Percentiles rank a stretch among this genome's conserved stretches.
phyloP scores from a whole-genome alignment of 352 stramenopile species.

The Nothophytophthora sp. region DNA sequence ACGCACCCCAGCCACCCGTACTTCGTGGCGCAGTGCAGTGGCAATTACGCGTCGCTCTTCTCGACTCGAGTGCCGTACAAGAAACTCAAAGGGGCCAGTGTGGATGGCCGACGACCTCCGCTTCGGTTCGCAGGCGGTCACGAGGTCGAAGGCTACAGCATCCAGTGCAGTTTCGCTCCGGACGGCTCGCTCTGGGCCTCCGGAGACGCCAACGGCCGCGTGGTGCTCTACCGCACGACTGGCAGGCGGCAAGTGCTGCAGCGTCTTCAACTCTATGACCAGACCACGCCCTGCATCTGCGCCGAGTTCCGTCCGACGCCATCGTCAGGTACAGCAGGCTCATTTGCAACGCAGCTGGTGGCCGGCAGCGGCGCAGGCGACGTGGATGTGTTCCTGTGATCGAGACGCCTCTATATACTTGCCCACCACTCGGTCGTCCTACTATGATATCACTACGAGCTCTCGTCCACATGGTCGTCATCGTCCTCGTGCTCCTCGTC shows the following conservation, averaged over 20 bases:
- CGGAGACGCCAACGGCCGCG: constrained; percentile 41
- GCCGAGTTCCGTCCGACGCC: constrained; percentile 48
- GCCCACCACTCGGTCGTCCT: constrained; percentile 10
- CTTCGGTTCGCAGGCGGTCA: constrained; percentile 33
- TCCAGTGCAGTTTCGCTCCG: constrained; percentile 60
- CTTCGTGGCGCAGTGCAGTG: constrained; percentile 55
- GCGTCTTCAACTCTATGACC: constrained; percentile 19
- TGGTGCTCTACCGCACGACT: constrained; percentile 45
- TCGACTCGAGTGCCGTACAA: constrained; percentile 50
- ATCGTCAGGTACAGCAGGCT: background rate
- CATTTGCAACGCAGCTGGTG: constrained; percentile 13
- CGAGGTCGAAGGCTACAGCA: constrained; percentile 38
- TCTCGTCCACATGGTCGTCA: constrained; percentile 23
- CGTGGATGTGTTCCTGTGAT: constrained; percentile 24
- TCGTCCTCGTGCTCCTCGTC: constrained; percentile 10
- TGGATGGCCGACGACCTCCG: constrained; percentile 4
- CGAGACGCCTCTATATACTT: background rate
- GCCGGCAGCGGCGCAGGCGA: constrained; percentile 25
- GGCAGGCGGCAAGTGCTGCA: constrained; percentile 18
- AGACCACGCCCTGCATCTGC: constrained; percentile 25
- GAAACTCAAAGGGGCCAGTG: constrained; percentile 23
- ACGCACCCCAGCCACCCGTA: constrained; percentile 35
- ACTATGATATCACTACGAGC: constrained; percentile 21
- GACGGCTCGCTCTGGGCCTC: constrained; percentile 44
- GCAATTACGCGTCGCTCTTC: constrained; percentile 42